These are phyloP conservation scores for Candida namnaoensis DNA, from an alignment of 805 yeast genomes.

Conservation along the genomic window DNA sequence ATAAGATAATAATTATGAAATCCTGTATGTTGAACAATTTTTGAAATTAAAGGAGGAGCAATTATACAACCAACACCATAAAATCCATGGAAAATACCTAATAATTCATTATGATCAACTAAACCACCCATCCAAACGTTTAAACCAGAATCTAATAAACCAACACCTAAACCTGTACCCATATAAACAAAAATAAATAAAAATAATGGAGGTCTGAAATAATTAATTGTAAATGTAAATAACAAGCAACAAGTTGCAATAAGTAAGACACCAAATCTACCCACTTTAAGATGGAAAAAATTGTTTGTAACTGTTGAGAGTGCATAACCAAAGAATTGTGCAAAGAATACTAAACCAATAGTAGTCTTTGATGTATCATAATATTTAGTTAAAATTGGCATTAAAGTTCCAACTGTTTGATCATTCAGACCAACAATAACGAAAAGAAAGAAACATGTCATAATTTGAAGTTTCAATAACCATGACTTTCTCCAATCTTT, in stretches of 20 bases:
- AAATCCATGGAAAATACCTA: slow-evolving; percentile 58
- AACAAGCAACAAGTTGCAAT: slow-evolving; percentile 27
- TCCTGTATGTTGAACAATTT: slow-evolving; percentile 22
- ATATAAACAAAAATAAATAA: slow-evolving; percentile 30
- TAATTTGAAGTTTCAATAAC: slow-evolving; percentile 35
- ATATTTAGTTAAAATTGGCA: slow-evolving; percentile 40
- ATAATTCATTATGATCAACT: slow-evolving; percentile 43
- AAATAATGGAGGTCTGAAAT: slow-evolving; percentile 26
- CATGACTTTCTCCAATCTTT: slow-evolving; percentile 19
- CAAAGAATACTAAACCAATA: slow-evolving; percentile 40
- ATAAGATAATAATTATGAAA: slow-evolving; percentile 21
- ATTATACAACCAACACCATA: slow-evolving; percentile 70
- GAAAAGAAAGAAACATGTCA: slow-evolving; percentile 29
- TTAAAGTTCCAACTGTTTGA: slow-evolving; percentile 51
- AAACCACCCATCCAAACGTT: slow-evolving; percentile 40
- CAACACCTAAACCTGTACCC: slow-evolving; percentile 46
- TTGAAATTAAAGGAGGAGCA: slow-evolving; percentile 57
- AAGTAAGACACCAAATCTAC: slow-evolving; percentile 36
- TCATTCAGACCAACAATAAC: slow-evolving; percentile 47
- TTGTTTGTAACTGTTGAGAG: slow-evolving; percentile 42
- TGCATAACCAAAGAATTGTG: slow-evolving; percentile 48
- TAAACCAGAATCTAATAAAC: slow-evolving; percentile 45
- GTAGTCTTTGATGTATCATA: slow-evolving; percentile 40
- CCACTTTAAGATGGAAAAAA: slow-evolving; percentile 29
- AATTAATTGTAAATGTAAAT: slow-evolving; percentile 28